These are phyloP conservation scores for Nyssa sinensis DNA, from an alignment of 148 eudicot genomes.

Conservation along the genomic window DNA sequence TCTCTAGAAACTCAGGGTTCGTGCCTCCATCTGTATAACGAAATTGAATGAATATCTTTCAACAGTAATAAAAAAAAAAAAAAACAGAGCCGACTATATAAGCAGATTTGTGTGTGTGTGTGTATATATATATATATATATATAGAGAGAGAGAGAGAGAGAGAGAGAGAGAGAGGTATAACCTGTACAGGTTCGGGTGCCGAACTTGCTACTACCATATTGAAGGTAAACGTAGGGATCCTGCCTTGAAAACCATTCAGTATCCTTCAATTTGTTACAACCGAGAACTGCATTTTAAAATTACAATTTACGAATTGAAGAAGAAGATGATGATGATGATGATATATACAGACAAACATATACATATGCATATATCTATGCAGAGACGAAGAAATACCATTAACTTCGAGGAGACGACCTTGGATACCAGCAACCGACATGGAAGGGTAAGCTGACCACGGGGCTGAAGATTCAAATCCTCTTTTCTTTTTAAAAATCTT, in stretches of 20 bases:
- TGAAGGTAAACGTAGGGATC: conserved; percentile 86
- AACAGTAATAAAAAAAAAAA: neutral
- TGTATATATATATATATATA: neutral
- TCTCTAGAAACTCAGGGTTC: conserved; percentile 87
- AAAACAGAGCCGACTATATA: neutral
- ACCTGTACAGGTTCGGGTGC: conserved; percentile 90
- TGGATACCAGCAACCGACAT: conserved; percentile 72
- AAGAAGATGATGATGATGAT: no score
- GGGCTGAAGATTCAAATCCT: neutral
- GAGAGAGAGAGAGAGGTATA: neutral
- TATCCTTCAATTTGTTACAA: conserved; percentile 73
- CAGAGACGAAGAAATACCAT: conserved; percentile 38
- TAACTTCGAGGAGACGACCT: conserved; percentile 70
- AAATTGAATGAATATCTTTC: neutral
- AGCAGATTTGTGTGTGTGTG: neutral
- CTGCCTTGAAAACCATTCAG: conserved; percentile 86
- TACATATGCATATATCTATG: no score
- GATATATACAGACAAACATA: no score
- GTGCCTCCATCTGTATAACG: conserved; percentile 73
- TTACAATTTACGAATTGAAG: conserved; percentile 6
- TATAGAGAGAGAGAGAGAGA: neutral
- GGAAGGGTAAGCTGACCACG: neutral
- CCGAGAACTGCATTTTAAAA: conserved; percentile 47
- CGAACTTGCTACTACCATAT: conserved; percentile 61
- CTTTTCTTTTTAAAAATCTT: no score